Evolutionary conservation across 2,329 filamentous ascomycete genomes (phyloP), one percentile per base, ranked within the genome.

Genomic region (Aciculosporium take): DNA sequence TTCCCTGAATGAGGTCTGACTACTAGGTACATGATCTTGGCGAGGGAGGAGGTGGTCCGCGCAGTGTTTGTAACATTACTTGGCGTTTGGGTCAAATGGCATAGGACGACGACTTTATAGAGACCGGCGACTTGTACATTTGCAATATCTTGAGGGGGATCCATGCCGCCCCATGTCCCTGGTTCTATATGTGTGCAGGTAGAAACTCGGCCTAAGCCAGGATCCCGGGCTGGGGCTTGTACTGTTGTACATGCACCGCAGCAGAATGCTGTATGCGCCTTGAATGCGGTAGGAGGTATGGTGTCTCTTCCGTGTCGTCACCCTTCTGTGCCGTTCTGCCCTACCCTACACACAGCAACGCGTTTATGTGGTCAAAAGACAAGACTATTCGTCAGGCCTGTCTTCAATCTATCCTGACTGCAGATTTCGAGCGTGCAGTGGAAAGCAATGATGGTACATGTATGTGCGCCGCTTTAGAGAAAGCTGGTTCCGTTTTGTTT

Each of bases 41-140:
- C 48, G 24, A 29, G 12, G 36, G 49, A 45, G 48, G 46, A 21
- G 13, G 24, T 32, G 27, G 18, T 20, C 35, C 43, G 37, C 48
- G 49, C 48, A 48, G 50, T 58, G 53, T 56, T 57, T 58, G 54
- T 56, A 57, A 50, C 49, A 56, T 49, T 57, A 52, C 49, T 48
- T 49, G 55, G 56, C 56, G 57, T 55, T 55, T 48, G 39, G 44
- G 44, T 49, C 49, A 49, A 53, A 51, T 45, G 48, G 51, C 46
- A 53, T 34, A 50, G 43, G 50, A 51, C 49, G 48, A 49, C 48
- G n/a, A n/a, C n/a, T n/a, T n/a, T 50, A 29, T 24, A 28, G 33
- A 31, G 38, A 25, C 30, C 29, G 29, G 24, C 25, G 13, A 38
- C 23, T 12, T 21, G 12, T 31, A 23, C 32, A 21, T 8, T 29